Conservation (phyloP, 2,329 filamentous ascomycete genomes). For the Phaeosphaeria sp. region DNA sequence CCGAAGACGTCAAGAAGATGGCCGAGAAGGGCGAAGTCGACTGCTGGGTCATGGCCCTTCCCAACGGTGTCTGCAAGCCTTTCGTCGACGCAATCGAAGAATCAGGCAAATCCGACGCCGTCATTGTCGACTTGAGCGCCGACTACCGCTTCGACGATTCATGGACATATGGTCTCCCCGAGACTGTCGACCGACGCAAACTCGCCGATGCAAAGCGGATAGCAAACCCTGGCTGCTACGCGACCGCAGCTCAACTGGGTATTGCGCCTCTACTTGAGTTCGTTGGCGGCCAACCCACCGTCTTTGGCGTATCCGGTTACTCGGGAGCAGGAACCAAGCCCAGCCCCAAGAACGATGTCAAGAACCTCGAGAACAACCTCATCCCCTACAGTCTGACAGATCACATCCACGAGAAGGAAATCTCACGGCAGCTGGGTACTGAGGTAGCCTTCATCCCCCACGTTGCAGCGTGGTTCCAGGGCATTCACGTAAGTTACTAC, state of each 20-base stretch:
- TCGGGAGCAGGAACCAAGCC: constrained; percentile 95
- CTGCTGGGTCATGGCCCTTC: constrained; percentile 97
- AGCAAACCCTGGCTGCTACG: constrained; percentile 93
- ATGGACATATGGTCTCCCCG: constrained; percentile 92
- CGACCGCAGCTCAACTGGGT: constrained; percentile 88
- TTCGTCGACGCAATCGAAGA: constrained; percentile 88
- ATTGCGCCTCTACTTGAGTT: constrained; percentile 82
- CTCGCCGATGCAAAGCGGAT: constrained; percentile 84
- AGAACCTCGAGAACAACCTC: constrained; percentile 83
- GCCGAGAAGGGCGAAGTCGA: constrained; percentile 85
- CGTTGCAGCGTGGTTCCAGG: constrained; percentile 96
- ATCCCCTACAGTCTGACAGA: constrained; percentile 91
- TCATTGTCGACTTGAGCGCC: constrained; percentile 94
- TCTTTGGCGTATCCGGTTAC: constrained; percentile 94
- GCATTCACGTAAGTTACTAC: constrained; percentile 69
- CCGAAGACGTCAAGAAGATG: constrained; percentile 86
- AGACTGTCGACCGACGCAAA: constrained; percentile 77
- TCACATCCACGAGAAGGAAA: constrained; percentile 94
- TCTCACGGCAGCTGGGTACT: constrained; percentile 76
- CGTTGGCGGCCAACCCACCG: constrained; percentile 77
- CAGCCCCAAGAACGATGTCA: constrained; percentile 89
- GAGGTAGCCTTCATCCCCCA: constrained; percentile 88
- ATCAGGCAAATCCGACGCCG: constrained; percentile 67
- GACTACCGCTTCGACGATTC: constrained; percentile 88
- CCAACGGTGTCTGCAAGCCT: constrained; percentile 92